Percentiles rank a stretch among this genome's conserved stretches.
phyloP scores from a whole-genome alignment of 2,329 filamentous ascomycete species.

The Sarocladium kiliense region DNA sequence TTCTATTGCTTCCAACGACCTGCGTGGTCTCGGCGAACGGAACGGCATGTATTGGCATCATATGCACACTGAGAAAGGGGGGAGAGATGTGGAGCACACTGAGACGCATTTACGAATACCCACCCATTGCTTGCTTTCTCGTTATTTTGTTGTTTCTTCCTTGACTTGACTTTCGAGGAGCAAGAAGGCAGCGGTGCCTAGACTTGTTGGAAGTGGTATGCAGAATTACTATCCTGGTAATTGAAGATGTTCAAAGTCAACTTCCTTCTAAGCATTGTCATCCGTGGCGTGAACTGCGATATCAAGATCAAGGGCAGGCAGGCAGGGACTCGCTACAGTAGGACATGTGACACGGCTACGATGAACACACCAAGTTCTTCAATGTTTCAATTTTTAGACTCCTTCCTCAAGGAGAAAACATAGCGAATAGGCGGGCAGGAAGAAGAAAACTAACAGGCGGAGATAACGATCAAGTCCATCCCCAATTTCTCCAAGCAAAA shows the following conservation, averaged over 20 bases:
- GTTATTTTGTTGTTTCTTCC: background rate
- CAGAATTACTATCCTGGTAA: background rate
- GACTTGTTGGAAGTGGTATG: background rate
- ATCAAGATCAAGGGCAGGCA: background rate
- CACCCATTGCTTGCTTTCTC: background rate
- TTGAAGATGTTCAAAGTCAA: background rate
- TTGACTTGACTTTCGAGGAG: too few relatives aligned
- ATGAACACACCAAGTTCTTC: background rate
- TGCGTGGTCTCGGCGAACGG: background rate
- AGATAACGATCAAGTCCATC: conserved; percentile 84
- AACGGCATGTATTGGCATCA: background rate
- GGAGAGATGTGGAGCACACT: background rate
- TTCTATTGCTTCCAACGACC: background rate
- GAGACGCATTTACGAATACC: conserved; percentile 5
- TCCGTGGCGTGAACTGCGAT: too few relatives aligned
- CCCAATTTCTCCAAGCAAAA: conserved; percentile 55
- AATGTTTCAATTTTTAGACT: conserved; percentile 5
- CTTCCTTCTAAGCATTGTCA: background rate
- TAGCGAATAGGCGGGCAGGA: conserved; percentile 10
- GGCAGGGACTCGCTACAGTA: background rate
- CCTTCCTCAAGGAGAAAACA: conserved; percentile 1
- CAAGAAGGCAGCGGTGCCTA: background rate
- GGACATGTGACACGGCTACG: background rate
- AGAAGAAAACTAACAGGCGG: conserved; percentile 48
- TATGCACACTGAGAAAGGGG: background rate